Percentiles rank a stretch among this genome's conserved stretches.
Conservation (phyloP, 805 yeast species). For the Candida methanosorbosa region DNA sequence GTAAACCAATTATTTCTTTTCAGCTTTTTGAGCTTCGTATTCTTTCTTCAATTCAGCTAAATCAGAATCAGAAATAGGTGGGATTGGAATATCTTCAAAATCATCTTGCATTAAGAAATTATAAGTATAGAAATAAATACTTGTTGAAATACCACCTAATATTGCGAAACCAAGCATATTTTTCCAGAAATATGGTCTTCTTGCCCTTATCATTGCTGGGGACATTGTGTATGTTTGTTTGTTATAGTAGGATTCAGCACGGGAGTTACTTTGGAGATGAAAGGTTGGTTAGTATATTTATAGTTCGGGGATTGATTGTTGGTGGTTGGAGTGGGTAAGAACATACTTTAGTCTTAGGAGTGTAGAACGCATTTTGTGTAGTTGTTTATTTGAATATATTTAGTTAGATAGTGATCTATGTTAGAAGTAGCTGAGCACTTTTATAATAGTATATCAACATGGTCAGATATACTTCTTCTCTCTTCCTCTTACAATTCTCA, state of each 20-base stretch:
- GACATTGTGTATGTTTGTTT: slow-evolving; percentile 61
- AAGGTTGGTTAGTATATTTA: no score
- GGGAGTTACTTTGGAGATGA: slow-evolving; percentile 9
- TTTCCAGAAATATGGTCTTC: slow-evolving; percentile 76
- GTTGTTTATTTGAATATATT: no score
- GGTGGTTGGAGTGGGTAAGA: no score
- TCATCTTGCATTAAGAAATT: slow-evolving; percentile 66
- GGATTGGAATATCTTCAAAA: slow-evolving; percentile 86
- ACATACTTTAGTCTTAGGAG: no score
- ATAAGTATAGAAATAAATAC: slow-evolving; percentile 63
- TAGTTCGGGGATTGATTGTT: no score
- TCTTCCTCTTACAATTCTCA: no score
- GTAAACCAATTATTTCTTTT: background rate
- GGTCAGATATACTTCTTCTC: no score
- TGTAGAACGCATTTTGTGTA: no score
- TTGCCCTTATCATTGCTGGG: slow-evolving; percentile 86
- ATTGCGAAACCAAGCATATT: slow-evolving; percentile 57
- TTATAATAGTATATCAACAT: no score
- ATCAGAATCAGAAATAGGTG: slow-evolving; percentile 79
- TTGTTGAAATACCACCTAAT: slow-evolving; percentile 55
- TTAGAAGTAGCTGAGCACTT: no score
- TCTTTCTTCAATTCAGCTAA: slow-evolving; percentile 64
- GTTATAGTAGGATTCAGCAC: slow-evolving; percentile 27
- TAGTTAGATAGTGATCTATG: no score
- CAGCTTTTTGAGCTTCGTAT: slow-evolving; percentile 40